A percentile compares a stretch with the other conserved stretches of the same genome.
These are phyloP conservation scores for Toxicodendron radicans DNA, from an alignment of 345 rosid genomes.

Conservation along the genomic window DNA sequence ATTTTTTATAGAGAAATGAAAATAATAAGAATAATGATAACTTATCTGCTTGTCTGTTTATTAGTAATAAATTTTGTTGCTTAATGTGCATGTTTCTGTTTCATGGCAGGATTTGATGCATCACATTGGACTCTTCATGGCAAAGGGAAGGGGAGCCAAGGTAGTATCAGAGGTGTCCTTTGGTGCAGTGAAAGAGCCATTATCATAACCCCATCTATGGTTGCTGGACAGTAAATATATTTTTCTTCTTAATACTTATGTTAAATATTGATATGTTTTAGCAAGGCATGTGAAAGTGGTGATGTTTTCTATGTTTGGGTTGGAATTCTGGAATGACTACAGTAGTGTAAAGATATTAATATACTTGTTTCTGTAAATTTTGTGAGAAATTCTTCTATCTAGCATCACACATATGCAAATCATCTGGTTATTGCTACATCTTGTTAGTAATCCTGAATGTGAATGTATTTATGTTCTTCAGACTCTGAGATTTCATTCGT, in stretches of 20 bases:
- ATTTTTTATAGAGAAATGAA: neutral
- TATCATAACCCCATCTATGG: neutral
- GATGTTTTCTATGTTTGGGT: neutral
- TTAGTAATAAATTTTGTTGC: neutral
- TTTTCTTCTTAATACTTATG: neutral
- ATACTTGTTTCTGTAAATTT: neutral
- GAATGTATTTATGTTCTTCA: neutral
- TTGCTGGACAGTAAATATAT: neutral
- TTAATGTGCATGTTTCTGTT: neutral
- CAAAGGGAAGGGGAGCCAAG: constrained; percentile 89
- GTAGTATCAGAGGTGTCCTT: constrained; percentile 65
- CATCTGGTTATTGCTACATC: no score
- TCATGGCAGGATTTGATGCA: constrained; percentile 76
- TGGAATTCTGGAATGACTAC: neutral
- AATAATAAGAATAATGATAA: no score
- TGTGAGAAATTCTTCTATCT: neutral
- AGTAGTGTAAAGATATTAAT: neutral
- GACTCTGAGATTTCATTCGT: neutral
- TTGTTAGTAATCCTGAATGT: neutral
- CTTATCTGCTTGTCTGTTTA: neutral
- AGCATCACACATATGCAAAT: neutral
- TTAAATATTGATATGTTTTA: neutral
- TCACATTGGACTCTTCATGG: constrained; percentile 85
- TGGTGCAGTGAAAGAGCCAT: constrained; percentile 18
- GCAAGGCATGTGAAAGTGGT: neutral